Conservation (phyloP, 2,329 filamentous ascomycete species). For the Escovopsis weberi region DNA sequence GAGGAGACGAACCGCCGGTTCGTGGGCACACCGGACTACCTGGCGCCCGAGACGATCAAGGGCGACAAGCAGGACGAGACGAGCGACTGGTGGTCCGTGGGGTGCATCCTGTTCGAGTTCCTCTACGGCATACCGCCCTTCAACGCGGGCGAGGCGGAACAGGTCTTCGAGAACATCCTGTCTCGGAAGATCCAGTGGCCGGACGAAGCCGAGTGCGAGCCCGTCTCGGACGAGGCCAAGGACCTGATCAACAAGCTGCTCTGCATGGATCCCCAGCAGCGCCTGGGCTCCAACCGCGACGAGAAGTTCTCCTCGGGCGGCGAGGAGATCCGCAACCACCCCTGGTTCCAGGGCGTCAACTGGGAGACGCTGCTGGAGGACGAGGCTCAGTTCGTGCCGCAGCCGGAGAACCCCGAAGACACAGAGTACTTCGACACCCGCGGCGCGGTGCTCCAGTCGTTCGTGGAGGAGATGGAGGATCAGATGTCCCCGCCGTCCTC, state of each 20-base stretch:
- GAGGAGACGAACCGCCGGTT: slow-evolving; percentile 87
- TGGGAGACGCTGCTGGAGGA: slow-evolving; percentile 91
- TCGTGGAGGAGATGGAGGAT: slow-evolving; percentile 89
- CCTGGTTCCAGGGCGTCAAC: slow-evolving; percentile 76
- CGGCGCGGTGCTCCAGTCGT: slow-evolving; percentile 82
- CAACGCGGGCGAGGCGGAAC: slow-evolving; percentile 75
- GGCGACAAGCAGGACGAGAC: slow-evolving; percentile 93
- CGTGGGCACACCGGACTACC: slow-evolving; percentile 91
- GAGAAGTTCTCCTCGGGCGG: slow-evolving; percentile 75
- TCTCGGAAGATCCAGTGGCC: slow-evolving; percentile 87
- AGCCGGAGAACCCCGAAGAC: slow-evolving; percentile 85
- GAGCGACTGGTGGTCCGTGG: slow-evolving; percentile 99
- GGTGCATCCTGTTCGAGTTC: slow-evolving; percentile 95
- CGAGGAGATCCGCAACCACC: slow-evolving; percentile 76
- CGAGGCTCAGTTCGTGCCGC: slow-evolving; percentile 88
- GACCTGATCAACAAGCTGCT: slow-evolving; percentile 89
- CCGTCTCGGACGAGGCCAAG: slow-evolving; percentile 71
- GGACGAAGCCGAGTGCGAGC: slow-evolving; percentile 58
- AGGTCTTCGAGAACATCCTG: slow-evolving; percentile 94
- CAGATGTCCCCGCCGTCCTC: slow-evolving; percentile 60
- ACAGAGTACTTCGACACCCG: slow-evolving; percentile 95
- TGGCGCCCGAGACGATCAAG: slow-evolving; percentile 92
- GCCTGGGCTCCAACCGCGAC: slow-evolving; percentile 72
- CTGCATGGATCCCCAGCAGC: slow-evolving; percentile 65
- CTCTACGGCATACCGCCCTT: slow-evolving; percentile 89